Percentiles rank a stretch among this genome's conserved stretches.
Evolutionary conservation across 2,329 filamentous ascomycete genomes (phyloP).

Genomic region (Aschersonia sp.): DNA sequence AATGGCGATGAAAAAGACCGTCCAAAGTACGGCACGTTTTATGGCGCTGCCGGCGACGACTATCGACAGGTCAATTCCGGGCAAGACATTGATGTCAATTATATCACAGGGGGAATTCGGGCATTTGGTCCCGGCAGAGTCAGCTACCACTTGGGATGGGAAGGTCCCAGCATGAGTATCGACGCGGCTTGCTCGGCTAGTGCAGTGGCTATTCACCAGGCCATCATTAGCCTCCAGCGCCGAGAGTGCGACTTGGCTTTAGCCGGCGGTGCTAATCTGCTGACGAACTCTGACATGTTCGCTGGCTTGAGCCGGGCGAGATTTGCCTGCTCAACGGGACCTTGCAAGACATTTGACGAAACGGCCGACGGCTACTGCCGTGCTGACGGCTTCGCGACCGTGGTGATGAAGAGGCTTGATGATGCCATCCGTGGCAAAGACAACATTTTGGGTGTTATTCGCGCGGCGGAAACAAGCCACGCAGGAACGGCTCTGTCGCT

Average conservation of each 20-base stretch:
- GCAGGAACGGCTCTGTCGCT: constrained; percentile 69
- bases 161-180: background rate
- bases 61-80: constrained; percentile 1
- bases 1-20: background rate
- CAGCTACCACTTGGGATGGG: constrained; percentile 1
- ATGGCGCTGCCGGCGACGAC: constrained; percentile 2
- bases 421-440: constrained; percentile 65
- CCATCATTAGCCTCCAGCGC: background rate
- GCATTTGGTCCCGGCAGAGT: constrained; percentile 4
- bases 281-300: constrained; percentile 53
- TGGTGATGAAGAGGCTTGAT: constrained; percentile 64
- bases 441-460: constrained; percentile 58
- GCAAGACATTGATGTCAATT: constrained; percentile 1
- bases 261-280: constrained; percentile 48
- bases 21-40: background rate
- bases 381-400: constrained; percentile 59
- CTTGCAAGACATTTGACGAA: background rate
- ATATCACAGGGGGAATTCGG: constrained; percentile 1
- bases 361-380: constrained; percentile 69
- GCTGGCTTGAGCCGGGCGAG: constrained; percentile 49
- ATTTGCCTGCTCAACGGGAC: constrained; percentile 34
- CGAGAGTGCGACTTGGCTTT: constrained; percentile 49
- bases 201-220: background rate
- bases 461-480: constrained; percentile 66
- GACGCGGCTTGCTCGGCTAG: constrained; percentile 2